Conservation (phyloP, 768 basidiomycete genomes). For the Lactarius sanguifluus region DNA sequence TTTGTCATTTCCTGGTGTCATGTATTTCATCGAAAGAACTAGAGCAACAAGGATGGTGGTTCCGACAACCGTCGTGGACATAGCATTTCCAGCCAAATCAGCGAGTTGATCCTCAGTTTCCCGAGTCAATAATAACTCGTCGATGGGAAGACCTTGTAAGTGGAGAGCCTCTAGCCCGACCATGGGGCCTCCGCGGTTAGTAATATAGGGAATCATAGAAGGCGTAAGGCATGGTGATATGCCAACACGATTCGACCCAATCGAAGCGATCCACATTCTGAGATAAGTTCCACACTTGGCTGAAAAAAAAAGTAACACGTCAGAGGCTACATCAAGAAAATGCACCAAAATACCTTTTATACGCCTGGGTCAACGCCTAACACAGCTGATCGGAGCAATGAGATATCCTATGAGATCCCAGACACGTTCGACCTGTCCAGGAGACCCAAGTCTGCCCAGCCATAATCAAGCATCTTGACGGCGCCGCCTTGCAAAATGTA, state of each 20-base stretch:
- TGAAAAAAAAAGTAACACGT: conserved; percentile 34
- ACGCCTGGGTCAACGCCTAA: conserved; percentile 82
- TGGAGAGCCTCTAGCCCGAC: conserved; percentile 90
- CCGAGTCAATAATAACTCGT: conserved; percentile 86
- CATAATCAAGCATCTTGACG: conserved; percentile 84
- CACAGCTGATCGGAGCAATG: conserved; percentile 74
- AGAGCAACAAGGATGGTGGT: conserved; percentile 84
- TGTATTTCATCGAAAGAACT: conserved; percentile 59
- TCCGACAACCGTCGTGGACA: conserved; percentile 97
- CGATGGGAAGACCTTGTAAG: conserved; percentile 92
- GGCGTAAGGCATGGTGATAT: conserved; percentile 94
- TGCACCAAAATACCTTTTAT: conserved; percentile 67
- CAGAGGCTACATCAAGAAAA: not conserved
- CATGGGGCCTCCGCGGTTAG: conserved; percentile 95
- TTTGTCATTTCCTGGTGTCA: conserved; percentile 64
- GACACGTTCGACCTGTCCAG: conserved; percentile 91
- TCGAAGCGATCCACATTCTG: conserved; percentile 93
- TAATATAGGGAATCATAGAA: conserved; percentile 95
- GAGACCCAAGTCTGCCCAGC: conserved; percentile 95
- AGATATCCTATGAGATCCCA: conserved; percentile 96
- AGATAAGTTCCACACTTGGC: conserved; percentile 92
- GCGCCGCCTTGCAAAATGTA: conserved; percentile 56
- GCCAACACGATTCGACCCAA: conserved; percentile 74
- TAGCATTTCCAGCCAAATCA: conserved; percentile 94
- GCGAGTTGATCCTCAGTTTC: conserved; percentile 93